Base-by-base conservation (phyloP, 495 filamentous ascomycete species). In the Neurospora sublineolata region DNA sequence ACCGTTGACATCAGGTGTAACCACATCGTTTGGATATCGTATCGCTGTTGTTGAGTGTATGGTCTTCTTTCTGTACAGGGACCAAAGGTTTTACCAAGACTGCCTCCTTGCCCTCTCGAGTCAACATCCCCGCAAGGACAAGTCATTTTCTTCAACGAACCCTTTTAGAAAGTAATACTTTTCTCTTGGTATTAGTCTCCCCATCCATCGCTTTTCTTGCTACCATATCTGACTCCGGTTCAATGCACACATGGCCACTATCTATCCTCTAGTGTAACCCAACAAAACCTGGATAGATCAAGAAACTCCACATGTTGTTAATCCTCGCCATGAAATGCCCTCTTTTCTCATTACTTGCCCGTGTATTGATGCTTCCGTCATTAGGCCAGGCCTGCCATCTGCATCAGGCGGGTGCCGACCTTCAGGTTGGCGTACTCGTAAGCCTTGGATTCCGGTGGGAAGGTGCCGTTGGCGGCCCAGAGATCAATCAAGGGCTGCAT, bases 401-500 rank as follows among this genome's bases (percentile, higher is more conserved):
- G 82, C 67, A 86, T 72, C 46, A 86, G 68, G 33, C 80, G 79
- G 38, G 78, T 76, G 23, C 84, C 84, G 5, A 75, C 83, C 42
- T 82, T 81, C n/a, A 87, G 76, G 74, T 87, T 87, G 69, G 86
- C 84, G 70, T 83, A 86, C 68, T 83, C 84, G 69, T 87, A 87
- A 11, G 85, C 86, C 77, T 87, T 88, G 10, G 84, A 87, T 44
- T 92, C 91, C 1, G 89, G 86, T 3, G 93, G 92, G 72, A 97
- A 90, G 37, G 92, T 89, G 67, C 93, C 93, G 73, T 93, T 92
- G 71, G 88, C 90, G 69, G 93, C 89, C 89, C 94, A 97, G 41
- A 97, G 83, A 76, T 97, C 93, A 73, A 97, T 91, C 76, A 97
- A 79, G 12, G 92, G 91, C 83, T 94, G 92, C 94, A 97, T 96